Percentiles rank a stretch among this genome's conserved stretches.
Conservation (phyloP, 2,329 filamentous ascomycete genomes). For the Calonectria hawksworthii region DNA sequence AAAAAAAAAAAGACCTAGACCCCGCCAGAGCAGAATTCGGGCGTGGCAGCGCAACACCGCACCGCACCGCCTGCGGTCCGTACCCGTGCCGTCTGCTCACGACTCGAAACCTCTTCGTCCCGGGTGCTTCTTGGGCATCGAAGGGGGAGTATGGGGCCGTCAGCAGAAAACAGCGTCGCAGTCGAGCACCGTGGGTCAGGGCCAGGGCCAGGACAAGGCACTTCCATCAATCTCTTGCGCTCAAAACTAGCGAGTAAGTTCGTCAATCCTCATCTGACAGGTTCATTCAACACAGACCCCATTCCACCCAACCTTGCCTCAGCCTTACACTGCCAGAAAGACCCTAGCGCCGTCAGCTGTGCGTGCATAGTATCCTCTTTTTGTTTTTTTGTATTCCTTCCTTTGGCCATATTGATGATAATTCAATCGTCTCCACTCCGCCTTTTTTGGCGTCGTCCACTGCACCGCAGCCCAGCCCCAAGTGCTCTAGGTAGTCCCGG, state of each 20-base stretch:
- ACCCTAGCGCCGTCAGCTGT: slow-evolving; percentile 42
- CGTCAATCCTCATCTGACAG: slow-evolving; percentile 19
- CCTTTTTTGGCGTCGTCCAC: slow-evolving; percentile 18
- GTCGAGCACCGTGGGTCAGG: not conserved
- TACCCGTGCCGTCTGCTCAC: slow-evolving; percentile 1
- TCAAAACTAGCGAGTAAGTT: not conserved
- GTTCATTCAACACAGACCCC: slow-evolving; percentile 16
- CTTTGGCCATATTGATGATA: not conserved
- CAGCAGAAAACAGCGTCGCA: not conserved
- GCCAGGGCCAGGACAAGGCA: not conserved
- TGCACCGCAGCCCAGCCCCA: slow-evolving; percentile 18
- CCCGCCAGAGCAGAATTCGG: not conserved
- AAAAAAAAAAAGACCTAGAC: not conserved
- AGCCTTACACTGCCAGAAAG: slow-evolving; percentile 43
- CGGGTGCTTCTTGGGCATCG: not conserved
- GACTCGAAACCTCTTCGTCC: not conserved
- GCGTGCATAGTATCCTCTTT: not conserved
- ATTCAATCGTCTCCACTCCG: slow-evolving; percentile 28
- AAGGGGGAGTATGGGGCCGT: not conserved
- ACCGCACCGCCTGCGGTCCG: slow-evolving; percentile 1
- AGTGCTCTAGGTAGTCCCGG: not conserved
- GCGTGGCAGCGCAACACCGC: not conserved
- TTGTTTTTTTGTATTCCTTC: slow-evolving; percentile 14
- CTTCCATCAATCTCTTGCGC: not conserved
- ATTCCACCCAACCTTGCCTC: slow-evolving; percentile 35